A percentile compares a stretch with the other conserved stretches of the same genome.
Conservation (phyloP, 2,329 filamentous ascomycete species). For the Calonectria pseudoturangicola region DNA sequence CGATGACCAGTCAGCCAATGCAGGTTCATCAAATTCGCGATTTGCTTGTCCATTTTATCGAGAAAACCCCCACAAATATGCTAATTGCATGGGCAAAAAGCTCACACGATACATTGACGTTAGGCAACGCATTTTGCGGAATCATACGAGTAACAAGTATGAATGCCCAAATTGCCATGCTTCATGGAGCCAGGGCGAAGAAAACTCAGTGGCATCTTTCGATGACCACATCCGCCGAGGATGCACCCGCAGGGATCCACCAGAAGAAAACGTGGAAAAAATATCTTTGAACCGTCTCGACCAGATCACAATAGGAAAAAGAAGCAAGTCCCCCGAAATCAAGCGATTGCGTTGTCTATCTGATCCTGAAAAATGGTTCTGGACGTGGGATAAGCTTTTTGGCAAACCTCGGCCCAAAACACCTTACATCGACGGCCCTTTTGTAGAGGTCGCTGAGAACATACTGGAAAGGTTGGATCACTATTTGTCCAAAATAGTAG, state of each 20-base stretch:
- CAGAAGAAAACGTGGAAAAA: background rate
- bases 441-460: background rate
- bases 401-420: background rate
- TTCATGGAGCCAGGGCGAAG: background rate
- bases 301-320: background rate
- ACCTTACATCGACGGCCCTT: background rate
- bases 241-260: background rate
- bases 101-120: background rate
- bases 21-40: no score
- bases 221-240: background rate
- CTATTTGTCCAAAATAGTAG: background rate
- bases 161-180: background rate
- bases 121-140: background rate
- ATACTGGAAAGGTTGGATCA: background rate
- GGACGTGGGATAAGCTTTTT: slow-evolving; percentile 3
- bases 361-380: background rate
- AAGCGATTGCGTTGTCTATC: background rate
- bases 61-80: no score
- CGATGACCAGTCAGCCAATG: no score
- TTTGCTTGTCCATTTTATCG: no score
- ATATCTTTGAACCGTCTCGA: background rate
- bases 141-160: background rate
- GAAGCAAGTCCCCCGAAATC: background rate
- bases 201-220: background rate
- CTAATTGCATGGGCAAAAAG: no score